phyloP scores from a whole-genome alignment of 345 rosid species.

The Populus tremula region DNA sequence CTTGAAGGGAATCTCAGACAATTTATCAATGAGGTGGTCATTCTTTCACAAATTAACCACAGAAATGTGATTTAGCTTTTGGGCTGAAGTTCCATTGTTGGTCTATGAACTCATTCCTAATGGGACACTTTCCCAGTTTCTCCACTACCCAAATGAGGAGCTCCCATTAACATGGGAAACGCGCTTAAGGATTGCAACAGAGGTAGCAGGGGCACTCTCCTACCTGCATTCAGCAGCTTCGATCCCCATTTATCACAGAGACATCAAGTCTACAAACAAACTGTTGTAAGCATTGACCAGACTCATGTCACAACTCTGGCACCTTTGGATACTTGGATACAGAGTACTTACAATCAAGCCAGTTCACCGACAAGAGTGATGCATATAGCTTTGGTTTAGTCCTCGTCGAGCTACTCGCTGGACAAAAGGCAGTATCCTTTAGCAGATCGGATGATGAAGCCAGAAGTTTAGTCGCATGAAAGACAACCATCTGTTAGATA shows the following conservation, averaged over 20 bases:
- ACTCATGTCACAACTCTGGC: too few species aligned
- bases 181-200: neutral
- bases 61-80: neutral
- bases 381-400: too few species aligned
- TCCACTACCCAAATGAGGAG: neutral
- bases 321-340: too few species aligned
- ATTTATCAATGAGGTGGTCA: too few species aligned
- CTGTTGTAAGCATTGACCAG: neutral
- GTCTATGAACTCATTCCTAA: neutral
- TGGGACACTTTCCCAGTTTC: neutral
- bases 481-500: too few species aligned
- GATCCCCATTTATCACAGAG: neutral
- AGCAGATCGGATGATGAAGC: neutral
- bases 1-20: neutral
- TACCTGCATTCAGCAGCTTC: neutral
- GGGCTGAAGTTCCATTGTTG: too few species aligned
- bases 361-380: too few species aligned
- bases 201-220: neutral
- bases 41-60: too few species aligned
- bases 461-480: neutral
- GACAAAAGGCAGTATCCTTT: neutral
- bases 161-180: neutral
- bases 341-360: too few species aligned
- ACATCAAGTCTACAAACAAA: neutral
- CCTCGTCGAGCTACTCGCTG: too few species aligned